Percentiles rank a stretch among this genome's conserved stretches.
phyloP scores from a whole-genome alignment of 2,329 filamentous ascomycete species.

The Ophiostoma ulmi region DNA sequence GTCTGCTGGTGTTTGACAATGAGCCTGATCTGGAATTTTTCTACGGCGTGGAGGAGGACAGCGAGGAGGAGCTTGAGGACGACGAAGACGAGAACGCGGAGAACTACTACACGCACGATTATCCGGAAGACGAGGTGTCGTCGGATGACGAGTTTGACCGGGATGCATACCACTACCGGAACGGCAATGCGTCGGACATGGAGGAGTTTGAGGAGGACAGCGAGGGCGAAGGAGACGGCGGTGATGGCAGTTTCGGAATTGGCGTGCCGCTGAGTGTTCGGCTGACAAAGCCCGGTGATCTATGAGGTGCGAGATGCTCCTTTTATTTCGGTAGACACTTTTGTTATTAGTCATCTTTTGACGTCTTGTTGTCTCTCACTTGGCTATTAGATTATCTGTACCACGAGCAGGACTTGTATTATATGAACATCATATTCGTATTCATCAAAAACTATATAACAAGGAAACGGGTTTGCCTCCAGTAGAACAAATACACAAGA shows the following conservation, averaged over 20 bases:
- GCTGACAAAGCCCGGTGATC: slow-evolving; percentile 10
- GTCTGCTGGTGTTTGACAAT: slow-evolving; percentile 52
- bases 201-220: slow-evolving; percentile 49
- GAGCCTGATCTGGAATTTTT: slow-evolving; percentile 57
- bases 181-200: slow-evolving; percentile 49
- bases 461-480: neutral
- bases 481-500: neutral
- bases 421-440: slow-evolving; percentile 4
- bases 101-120: slow-evolving; percentile 73
- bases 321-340: neutral
- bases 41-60: slow-evolving; percentile 57
- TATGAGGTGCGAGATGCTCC: neutral
- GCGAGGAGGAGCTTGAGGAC: slow-evolving; percentile 55
- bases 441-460: slow-evolving; percentile 9
- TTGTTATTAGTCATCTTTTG: neutral
- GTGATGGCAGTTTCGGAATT: neutral
- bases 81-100: slow-evolving; percentile 68
- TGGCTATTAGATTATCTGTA: neutral
- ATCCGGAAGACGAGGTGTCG: slow-evolving; percentile 72
- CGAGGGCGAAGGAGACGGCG: slow-evolving; percentile 34
- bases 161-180: slow-evolving; percentile 52
- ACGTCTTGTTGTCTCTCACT: neutral
- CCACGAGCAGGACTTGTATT: neutral
- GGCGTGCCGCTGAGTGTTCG: slow-evolving; percentile 27
- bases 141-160: slow-evolving; percentile 62